Base-by-base conservation (phyloP, 2,329 filamentous ascomycete species). In the Ilyonectria destructans region DNA sequence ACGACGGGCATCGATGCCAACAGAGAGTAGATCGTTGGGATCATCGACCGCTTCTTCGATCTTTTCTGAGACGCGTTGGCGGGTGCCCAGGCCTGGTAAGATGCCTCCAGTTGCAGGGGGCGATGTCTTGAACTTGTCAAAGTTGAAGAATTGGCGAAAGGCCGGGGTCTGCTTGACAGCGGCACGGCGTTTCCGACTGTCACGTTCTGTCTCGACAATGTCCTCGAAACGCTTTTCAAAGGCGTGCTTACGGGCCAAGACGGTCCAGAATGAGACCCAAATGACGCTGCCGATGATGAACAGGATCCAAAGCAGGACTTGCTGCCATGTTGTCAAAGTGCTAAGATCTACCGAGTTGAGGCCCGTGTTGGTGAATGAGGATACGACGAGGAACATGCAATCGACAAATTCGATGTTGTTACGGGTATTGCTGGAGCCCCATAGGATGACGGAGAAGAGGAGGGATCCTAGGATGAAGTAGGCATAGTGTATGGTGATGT, bases 271-370 rank as follows among this genome's bases (percentile, higher is more conserved):
- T 1, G 88, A 91, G 2, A 93, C 89, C 75, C 90, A 89, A n/a
- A 93, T 88, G 13, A 88, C 84, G 62, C 90, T 90, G 1, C 92
- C 92, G 7, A 92, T 77, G 52, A 93, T 82, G 68, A 93, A 91
- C 48, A 93, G 82, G 4, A 90, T 66, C 73, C 90, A 92, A 10
- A 94, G 82, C 45, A 92, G 80, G 31, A 88, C 81, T 77, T 94
- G 92, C 78, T 94, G 92, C 75, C 90, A 91, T 0, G 88, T 90
- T 45, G 89, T 93, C 74, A 93, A 76, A 31, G 84, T 82, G 62
- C 87, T 90, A 26, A 93, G 80, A 75, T 91, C 89, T 71, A 90
- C 86, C 1, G 91, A 92, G 73, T 92, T 93, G 64, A 93, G 82
- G 0, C 92, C 92, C 7, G 91, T 88, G 60, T 89, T 85, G 7